These are phyloP conservation scores for Gossypium thurberi DNA, from an alignment of 345 rosid genomes.

Conservation along the genomic window DNA sequence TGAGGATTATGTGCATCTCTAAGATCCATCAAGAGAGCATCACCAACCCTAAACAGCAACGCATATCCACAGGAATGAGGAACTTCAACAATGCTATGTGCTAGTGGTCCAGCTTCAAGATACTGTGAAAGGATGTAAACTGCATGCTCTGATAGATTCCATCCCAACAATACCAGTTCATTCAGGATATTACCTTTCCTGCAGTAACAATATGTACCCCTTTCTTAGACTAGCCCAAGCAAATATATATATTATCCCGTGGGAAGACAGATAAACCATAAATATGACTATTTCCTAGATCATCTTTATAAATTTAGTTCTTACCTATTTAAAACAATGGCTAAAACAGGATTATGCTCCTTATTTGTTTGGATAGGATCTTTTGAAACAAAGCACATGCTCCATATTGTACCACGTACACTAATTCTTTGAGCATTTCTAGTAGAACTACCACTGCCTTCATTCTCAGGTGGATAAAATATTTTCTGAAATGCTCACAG, in stretches of 20 bases:
- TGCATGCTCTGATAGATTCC: conserved; percentile 57
- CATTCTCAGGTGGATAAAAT: conserved; percentile 67
- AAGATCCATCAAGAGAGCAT: conserved; percentile 93
- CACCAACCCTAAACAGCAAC: conserved; percentile 86
- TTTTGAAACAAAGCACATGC: conserved; percentile 90
- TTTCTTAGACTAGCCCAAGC: conserved; percentile 20
- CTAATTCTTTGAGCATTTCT: conserved; percentile 31
- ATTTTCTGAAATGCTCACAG: conserved; percentile 47
- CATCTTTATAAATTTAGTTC: conserved; percentile 23
- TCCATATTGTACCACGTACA: conserved; percentile 87
- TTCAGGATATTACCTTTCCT: conserved; percentile 66
- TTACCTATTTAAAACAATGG: conserved; percentile 87
- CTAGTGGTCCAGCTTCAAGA: conserved; percentile 73
- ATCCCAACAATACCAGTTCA: conserved; percentile 60
- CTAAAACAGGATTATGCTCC: conserved; percentile 74
- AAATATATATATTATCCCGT: conserved; percentile 5
- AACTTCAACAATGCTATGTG: conserved; percentile 76
- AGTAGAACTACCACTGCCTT: conserved; percentile 32
- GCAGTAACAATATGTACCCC: conserved; percentile 25
- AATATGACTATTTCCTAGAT: conserved; percentile 14
- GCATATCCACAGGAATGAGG: conserved; percentile 82
- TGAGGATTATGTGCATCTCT: conserved; percentile 69
- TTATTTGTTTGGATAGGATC: conserved; percentile 40
- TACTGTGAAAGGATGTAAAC: conserved; percentile 45
- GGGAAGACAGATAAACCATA: conserved; percentile 12